Evolutionary conservation across 306 rosid genomes (phyloP), one percentile per base, ranked within the genome.

Genomic region (Begonia loranthoides): DNA sequence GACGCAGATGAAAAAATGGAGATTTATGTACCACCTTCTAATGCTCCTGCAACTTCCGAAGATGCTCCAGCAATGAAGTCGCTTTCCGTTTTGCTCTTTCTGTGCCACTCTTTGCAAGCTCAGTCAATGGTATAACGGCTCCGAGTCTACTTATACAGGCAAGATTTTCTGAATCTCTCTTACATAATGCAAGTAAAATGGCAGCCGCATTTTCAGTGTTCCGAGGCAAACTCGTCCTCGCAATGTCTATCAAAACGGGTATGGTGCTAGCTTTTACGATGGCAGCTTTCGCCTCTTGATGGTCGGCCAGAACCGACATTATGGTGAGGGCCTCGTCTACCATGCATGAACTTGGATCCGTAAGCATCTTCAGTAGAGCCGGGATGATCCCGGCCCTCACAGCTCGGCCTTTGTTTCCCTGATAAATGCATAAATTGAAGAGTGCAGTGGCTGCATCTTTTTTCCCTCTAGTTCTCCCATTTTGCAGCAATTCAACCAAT

Each of bases 21-120:
- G 22, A 19, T 19, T 49, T 58, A 65, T n/a, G n/a, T n/a, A n/a
- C 24, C 51, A 39, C 66, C 60, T 53, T 55, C 76, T 61, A 74
- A 54, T 62, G 56, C 67, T 74, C 83, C 71, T 79, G 84, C 53
- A 73, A 48, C 73, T 76, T 82, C 2, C 74, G 74, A 58, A 90
- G 94, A 80, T 78, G 94, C 72, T 78, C 95, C 76, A 86, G 51
- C 72, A 86, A 74, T 50, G 94, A 90, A 50, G 80, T 75, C 9
- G 95, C 95, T 68, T 90, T 90, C 66, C 99, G 61, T 70, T 86
- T 86, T 49, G 95, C 87, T 62, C 99, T 78, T 72, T 76, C 99
- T 4, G 99, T 82, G 57, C 99, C 95, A 21, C 64, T 76, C 61
- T 71, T 63, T 1, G 93, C 68, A 24, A 90, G 87, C 57, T 90